Percentiles rank a stretch among this genome's conserved stretches.
Conservation (phyloP, 2,329 filamentous ascomycete species). For the Orbilia quercus region DNA sequence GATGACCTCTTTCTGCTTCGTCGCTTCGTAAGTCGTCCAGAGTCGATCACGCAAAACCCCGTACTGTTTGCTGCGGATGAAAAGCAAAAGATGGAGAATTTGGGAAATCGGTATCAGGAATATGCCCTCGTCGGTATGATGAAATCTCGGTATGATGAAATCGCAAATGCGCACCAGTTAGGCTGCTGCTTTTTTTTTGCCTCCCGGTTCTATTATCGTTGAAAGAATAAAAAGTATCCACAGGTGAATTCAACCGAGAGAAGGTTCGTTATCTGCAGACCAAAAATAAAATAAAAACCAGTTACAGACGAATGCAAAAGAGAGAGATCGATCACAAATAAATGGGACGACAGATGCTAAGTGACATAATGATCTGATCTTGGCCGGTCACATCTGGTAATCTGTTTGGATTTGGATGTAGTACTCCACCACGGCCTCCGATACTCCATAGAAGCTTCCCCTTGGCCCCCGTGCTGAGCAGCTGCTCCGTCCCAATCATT, state of each 20-base stretch:
- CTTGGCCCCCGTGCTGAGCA: background rate
- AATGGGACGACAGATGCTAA: constrained; percentile 1
- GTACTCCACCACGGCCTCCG: constrained; percentile 27
- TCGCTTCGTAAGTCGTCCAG: constrained; percentile 32
- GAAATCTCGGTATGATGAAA: constrained; percentile 25
- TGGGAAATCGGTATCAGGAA: background rate
- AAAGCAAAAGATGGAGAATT: constrained; percentile 5
- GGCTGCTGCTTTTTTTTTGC: constrained; percentile 22
- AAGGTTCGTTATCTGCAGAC: background rate
- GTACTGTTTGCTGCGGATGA: constrained; percentile 1
- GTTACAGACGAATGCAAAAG: constrained; percentile 15
- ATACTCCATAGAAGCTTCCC: constrained; percentile 15
- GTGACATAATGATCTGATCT: constrained; percentile 51
- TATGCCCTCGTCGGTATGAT: constrained; percentile 22
- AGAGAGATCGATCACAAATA: constrained; percentile 11
- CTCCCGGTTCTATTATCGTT: too few relatives aligned
- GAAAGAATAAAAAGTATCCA: too few relatives aligned
- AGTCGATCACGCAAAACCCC: constrained; percentile 15
- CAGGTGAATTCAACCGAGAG: constrained; percentile 8
- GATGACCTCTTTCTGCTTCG: constrained; percentile 14
- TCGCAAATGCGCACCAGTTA: background rate
- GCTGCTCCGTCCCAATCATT: background rate
- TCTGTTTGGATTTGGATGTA: constrained; percentile 29
- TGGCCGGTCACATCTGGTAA: constrained; percentile 17
- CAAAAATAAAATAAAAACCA: background rate